A percentile compares a stretch with the other conserved stretches of the same genome.
phyloP scores from a whole-genome alignment of 495 filamentous ascomycete species.

The Penicillium flavigenum region DNA sequence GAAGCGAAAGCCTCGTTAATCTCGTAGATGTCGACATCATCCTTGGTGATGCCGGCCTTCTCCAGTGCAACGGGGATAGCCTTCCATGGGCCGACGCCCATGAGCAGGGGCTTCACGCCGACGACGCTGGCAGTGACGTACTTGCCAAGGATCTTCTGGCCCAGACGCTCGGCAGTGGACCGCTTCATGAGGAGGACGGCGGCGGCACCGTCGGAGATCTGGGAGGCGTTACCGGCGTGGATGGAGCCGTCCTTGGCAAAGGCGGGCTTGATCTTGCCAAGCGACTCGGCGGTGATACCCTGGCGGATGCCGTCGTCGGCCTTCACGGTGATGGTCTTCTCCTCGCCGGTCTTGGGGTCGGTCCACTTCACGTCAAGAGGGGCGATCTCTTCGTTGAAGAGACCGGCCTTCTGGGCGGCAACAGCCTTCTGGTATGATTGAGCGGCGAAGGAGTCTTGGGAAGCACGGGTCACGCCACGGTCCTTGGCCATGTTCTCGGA shows the following conservation, averaged over 20 bases:
- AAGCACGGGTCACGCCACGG: conserved; percentile 63
- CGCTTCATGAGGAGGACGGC: conserved; percentile 96
- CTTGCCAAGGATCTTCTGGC: conserved; percentile 87
- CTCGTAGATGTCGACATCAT: conserved; percentile 96
- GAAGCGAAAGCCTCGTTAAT: conserved; percentile 99
- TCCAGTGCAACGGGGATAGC: conserved; percentile 89
- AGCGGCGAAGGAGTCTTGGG: conserved; percentile 89
- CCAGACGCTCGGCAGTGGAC: conserved; percentile 81
- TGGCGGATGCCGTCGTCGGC: conserved; percentile 84
- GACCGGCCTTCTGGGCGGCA: conserved; percentile 79
- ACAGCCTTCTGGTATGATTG: conserved; percentile 84
- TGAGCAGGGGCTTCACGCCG: conserved; percentile 87
- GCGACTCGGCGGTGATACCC: conserved; percentile 81
- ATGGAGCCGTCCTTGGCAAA: conserved; percentile 91
- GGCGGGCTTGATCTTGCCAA: conserved; percentile 85
- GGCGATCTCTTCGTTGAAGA: conserved; percentile 90
- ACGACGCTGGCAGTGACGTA: conserved; percentile 81
- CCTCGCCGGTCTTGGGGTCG: conserved; percentile 88
- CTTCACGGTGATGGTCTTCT: conserved; percentile 77
- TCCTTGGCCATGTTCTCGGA: conserved; percentile 95
- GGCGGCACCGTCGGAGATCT: conserved; percentile 94
- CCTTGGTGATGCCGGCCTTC: conserved; percentile 81
- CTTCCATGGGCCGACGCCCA: conserved; percentile 95
- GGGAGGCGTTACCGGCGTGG: conserved; percentile 92
- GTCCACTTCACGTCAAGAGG: conserved; percentile 79